Conservation (phyloP, 192 early-diverging fungal species). For the Spinellus fusiger region DNA sequence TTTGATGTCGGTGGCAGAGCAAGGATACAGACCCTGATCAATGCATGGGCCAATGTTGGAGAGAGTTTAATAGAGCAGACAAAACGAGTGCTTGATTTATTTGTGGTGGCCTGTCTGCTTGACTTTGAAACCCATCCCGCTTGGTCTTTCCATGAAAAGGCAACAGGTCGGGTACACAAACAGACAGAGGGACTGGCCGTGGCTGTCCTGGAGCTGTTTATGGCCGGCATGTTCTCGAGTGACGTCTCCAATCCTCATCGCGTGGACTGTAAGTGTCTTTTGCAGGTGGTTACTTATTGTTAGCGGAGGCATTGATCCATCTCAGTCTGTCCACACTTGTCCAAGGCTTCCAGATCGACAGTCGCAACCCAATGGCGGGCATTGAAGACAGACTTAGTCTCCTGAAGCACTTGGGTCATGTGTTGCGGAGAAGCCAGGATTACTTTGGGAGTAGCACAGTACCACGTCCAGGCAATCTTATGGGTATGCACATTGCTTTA, state of each 20-base stretch:
- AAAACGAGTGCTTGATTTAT: constrained; percentile 75
- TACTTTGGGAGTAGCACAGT: constrained; percentile 53
- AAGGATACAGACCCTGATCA: constrained; percentile 43
- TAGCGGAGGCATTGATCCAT: constrained; percentile 46
- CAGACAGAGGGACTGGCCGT: constrained; percentile 84
- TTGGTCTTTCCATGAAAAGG: constrained; percentile 67
- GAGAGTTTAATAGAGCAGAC: constrained; percentile 47
- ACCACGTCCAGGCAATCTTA: constrained; percentile 78
- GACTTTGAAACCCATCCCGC: constrained; percentile 80
- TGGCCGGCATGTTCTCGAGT: constrained; percentile 69
- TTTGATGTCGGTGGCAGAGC: constrained; percentile 58
- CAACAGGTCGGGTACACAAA: constrained; percentile 38
- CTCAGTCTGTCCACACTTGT: constrained; percentile 45
- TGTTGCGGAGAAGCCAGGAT: constrained; percentile 41
- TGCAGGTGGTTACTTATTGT: no score
- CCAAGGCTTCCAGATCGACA: constrained; percentile 70
- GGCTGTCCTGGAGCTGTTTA: constrained; percentile 79
- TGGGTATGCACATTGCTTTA: constrained; percentile 39
- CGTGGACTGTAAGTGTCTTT: constrained; percentile 72
- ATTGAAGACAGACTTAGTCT: constrained; percentile 67
- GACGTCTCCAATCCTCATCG: constrained; percentile 53
- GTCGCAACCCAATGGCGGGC: constrained; percentile 75
- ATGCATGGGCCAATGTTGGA: constrained; percentile 40
- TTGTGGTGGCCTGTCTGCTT: constrained; percentile 80
- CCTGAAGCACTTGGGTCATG: constrained; percentile 62